Evolutionary conservation across 1,284 basidiomycete genomes (phyloP), one percentile per base, ranked within the genome.

Genomic region (Meripilus lineatus): DNA sequence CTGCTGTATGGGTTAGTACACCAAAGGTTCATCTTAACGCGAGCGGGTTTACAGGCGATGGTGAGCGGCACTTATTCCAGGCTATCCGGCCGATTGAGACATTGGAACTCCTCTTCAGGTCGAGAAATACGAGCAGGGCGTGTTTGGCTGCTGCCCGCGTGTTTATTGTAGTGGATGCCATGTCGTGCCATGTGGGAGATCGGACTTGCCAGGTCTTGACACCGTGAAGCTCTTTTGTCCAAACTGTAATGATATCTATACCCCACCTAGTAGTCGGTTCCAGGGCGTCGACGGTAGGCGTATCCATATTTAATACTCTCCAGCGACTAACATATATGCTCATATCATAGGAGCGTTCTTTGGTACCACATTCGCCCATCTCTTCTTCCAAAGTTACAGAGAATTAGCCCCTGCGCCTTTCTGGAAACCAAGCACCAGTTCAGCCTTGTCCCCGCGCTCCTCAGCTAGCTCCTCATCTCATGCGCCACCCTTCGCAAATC

Each of bases 221-320:
- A 99, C 94, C 1, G 96, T 99, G 59, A 99, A 99, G 67, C 78
- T 99, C 40, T 99, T 89, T 67, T 99, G 96, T 66, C 93, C 96
- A 7, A 98, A 96, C 64, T 99, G 96, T 67, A 89, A 95, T 55
- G 96, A 99, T 62, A 91, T 96, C 54, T 99, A 97, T 66, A 79
- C 84, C 1, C 96, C 96, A 2, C 94, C 95, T 3, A 94, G 90
- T 67, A 93, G 89, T 63, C 83, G 94, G 46, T 99, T 93, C 66
- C 89, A 93, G 62, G 89, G 91, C 18, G 92, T 99, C 24, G 96
- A 99, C 66, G 96, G 95, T 86, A 60, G 24, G 58, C 48, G 28
- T 10, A 5, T n/a, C 4, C 11, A 22, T 10, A 15, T 20, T 20
- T 26, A 20, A 38, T 28, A 14, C 11, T 38, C 28, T 30, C 15